Evolutionary conservation across 108 stramenopile genomes (phyloP).

Genomic region (Nannochloropsis gaditana): DNA sequence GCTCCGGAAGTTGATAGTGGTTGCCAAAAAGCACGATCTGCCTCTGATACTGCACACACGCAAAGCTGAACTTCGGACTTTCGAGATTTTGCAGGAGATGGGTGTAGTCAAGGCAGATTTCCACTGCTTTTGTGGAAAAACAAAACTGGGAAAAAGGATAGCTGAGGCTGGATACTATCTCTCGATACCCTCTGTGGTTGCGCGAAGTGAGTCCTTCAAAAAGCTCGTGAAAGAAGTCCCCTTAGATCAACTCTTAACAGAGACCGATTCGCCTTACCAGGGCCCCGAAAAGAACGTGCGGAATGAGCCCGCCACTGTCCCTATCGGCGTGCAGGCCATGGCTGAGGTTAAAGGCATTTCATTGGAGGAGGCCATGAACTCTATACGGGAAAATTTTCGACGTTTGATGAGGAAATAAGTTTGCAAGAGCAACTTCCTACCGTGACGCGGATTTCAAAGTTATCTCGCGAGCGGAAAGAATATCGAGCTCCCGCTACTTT

Average conservation of each 20-base stretch:
- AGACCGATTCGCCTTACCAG: constrained; percentile 51
- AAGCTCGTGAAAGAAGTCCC: constrained; percentile 38
- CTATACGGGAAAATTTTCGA: constrained; percentile 21
- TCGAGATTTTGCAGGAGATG: constrained; percentile 38
- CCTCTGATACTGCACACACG: constrained; percentile 46
- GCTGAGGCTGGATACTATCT: constrained; percentile 43
- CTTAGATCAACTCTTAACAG: constrained; percentile 41
- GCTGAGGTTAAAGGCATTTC: constrained; percentile 26
- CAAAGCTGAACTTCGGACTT: constrained; percentile 36
- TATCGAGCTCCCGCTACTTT: too few species aligned
- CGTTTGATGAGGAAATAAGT: constrained; percentile 14
- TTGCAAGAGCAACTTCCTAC: too few species aligned
- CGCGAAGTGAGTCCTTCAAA: constrained; percentile 28
- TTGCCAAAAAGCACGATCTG: constrained; percentile 30
- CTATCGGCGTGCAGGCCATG: constrained; percentile 23
- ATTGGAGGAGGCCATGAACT: background rate
- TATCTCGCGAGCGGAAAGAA: too few species aligned
- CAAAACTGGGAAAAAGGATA: constrained; percentile 35
- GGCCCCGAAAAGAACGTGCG: constrained; percentile 40
- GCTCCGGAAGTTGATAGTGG: constrained; percentile 23
- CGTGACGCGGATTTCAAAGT: too few species aligned
- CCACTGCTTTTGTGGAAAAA: constrained; percentile 45
- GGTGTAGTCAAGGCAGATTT: constrained; percentile 35
- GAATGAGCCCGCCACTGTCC: constrained; percentile 40
- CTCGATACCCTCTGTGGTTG: constrained; percentile 37